These are phyloP conservation scores for Arachnomyces sp. DNA, from an alignment of 2,329 filamentous ascomycete genomes.

Conservation along the genomic window DNA sequence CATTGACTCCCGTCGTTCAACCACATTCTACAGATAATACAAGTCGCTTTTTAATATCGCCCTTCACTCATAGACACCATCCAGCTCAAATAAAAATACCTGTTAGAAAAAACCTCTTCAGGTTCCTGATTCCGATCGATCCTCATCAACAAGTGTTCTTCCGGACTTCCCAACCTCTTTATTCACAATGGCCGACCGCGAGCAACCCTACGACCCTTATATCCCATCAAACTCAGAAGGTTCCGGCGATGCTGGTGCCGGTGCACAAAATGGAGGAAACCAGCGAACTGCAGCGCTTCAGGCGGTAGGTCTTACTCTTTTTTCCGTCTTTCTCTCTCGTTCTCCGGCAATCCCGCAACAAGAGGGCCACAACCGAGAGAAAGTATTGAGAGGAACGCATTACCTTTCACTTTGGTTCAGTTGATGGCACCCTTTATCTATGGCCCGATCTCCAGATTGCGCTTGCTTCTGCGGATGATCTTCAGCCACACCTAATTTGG, in stretches of 20 bases:
- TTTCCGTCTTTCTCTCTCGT: slow-evolving; percentile 9
- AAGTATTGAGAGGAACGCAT: no score
- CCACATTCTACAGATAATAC: no score
- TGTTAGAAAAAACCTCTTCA: background rate
- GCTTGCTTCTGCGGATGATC: no score
- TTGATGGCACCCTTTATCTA: background rate
- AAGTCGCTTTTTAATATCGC: no score
- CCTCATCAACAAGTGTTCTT: slow-evolving; percentile 11
- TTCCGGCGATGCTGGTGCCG: slow-evolving; percentile 46
- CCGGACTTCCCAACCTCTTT: slow-evolving; percentile 6
- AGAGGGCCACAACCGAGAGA: no score
- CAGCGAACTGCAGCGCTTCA: slow-evolving; percentile 67
- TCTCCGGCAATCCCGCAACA: no score
- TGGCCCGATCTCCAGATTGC: background rate
- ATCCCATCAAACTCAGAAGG: slow-evolving; percentile 61
- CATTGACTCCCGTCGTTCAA: no score
- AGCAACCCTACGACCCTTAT: slow-evolving; percentile 78
- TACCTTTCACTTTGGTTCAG: background rate
- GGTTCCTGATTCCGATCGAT: slow-evolving; percentile 1
- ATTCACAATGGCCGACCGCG: slow-evolving; percentile 47
- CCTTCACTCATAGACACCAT: no score
- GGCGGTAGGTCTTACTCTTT: slow-evolving; percentile 59
- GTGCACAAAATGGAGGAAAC: slow-evolving; percentile 46
- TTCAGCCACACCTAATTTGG: no score
- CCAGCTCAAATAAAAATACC: no score